These are phyloP conservation scores for Yamadazyma dendronema DNA, from an alignment of 1,139 yeast species.

Conservation along the genomic window DNA sequence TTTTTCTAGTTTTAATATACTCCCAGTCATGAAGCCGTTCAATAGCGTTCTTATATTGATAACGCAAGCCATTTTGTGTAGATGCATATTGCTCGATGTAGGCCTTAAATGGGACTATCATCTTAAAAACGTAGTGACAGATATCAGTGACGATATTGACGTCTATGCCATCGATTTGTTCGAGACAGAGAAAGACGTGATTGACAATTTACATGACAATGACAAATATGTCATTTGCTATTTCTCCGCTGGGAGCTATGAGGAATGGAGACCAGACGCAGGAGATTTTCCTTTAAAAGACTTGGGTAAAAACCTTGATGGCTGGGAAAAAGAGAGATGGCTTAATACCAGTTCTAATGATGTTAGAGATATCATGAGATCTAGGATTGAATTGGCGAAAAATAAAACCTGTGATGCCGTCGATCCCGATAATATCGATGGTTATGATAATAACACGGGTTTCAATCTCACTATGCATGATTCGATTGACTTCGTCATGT, in stretches of 20 bases:
- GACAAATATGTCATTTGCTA: constrained; percentile 22
- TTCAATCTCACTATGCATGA: constrained; percentile 18
- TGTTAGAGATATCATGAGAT: constrained; percentile 18
- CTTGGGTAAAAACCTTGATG: constrained; percentile 20
- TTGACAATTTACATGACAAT: constrained; percentile 14
- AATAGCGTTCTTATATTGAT: neutral
- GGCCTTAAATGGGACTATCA: constrained; percentile 18
- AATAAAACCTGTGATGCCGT: constrained; percentile 21
- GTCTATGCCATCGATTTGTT: constrained; percentile 19
- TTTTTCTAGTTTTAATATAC: neutral
- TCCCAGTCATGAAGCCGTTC: neutral
- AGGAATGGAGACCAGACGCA: constrained; percentile 21
- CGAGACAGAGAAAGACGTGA: constrained; percentile 12
- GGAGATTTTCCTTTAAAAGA: constrained; percentile 13
- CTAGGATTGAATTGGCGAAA: constrained; percentile 17
- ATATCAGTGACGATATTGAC: constrained; percentile 3
- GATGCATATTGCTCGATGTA: neutral
- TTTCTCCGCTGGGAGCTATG: constrained; percentile 25
- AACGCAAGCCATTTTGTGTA: neutral
- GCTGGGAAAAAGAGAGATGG: constrained; percentile 25
- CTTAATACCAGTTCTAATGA: constrained; percentile 15
- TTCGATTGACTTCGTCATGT: constrained; percentile 17
- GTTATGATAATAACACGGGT: constrained; percentile 22
- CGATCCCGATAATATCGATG: constrained; percentile 25
- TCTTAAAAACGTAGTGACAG: constrained; percentile 5